Percentiles rank a stretch among this genome's conserved stretches.
Evolutionary conservation across 768 basidiomycete species (phyloP).

Genomic region (Russula dissimulans): DNA sequence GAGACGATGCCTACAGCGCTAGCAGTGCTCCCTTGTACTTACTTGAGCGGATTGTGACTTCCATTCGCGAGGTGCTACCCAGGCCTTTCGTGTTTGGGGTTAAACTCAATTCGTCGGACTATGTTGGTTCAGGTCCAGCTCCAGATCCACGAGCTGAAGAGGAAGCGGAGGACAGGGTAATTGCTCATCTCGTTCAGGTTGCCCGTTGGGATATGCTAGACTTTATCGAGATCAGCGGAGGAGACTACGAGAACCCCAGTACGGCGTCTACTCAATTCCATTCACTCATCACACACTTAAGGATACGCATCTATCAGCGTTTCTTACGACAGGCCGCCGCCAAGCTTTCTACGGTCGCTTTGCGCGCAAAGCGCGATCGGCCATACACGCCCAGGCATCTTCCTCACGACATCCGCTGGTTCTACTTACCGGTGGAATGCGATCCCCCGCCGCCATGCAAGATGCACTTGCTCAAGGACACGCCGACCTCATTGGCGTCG

Average conservation of each 20-base stretch:
- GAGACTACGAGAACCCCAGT: conserved; percentile 78
- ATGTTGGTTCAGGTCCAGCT: conserved; percentile 32
- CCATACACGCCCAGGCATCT: conserved; percentile 29
- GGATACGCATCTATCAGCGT: conserved; percentile 18
- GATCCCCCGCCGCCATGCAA: conserved; percentile 46
- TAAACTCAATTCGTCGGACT: conserved; percentile 78
- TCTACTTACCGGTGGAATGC: conserved; percentile 75
- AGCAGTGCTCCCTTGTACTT: conserved; percentile 42
- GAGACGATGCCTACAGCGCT: conserved; percentile 53
- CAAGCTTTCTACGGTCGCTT: conserved; percentile 71
- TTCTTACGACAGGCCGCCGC: conserved; percentile 36
- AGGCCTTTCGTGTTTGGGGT: conserved; percentile 61
- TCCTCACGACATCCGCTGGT: conserved; percentile 43
- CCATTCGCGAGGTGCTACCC: conserved; percentile 47
- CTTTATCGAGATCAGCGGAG: conserved; percentile 83
- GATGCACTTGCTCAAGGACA: conserved; percentile 44
- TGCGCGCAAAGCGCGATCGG: conserved; percentile 43
- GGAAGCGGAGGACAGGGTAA: conserved; percentile 36
- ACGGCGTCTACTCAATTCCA: conserved; percentile 12
- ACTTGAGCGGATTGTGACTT: conserved; percentile 43
- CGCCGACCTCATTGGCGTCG: conserved; percentile 72
- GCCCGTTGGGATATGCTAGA: conserved; percentile 61
- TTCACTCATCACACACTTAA: neutral
- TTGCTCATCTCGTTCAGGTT: conserved; percentile 53
- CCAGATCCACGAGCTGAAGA: conserved; percentile 17